Base-by-base conservation (phyloP, 2,329 filamentous ascomycete species). In the Colletotrichum navitas region DNA sequence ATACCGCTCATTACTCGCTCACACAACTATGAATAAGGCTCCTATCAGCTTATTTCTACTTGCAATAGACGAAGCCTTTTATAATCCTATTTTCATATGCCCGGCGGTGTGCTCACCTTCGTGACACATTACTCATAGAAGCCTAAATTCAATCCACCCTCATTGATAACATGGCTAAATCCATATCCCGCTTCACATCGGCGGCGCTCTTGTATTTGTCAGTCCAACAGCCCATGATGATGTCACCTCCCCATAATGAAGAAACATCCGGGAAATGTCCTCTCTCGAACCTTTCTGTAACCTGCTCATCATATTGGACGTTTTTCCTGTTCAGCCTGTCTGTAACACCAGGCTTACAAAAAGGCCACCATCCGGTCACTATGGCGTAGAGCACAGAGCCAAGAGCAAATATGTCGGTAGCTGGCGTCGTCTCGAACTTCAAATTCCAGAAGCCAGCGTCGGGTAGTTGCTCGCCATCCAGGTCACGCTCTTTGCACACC, bases 171-270 rank as follows among this genome's bases (percentile, higher is more conserved):
- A 43, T 63, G 11, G 12, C 34, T n/a, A 21, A 32, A 21, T 54
- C 45, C 2, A 63, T 2, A 43, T 63, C 61, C 47, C 47, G 61
- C 32, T 45, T 45, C 5, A 63, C 47, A 21, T 63, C 61, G 24
- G 32, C n/a, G 2, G 47, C 61, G 7, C 21, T 43, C 2, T 52
- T 18, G 61, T 63, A 55, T 32, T 45, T 24, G 14, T 2, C 36
- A 54, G 61, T 63, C 61, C 61, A 63, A 63, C 47, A 63, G 14
- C 61, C 34, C 47, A 54, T 63, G 3, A 55, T 63, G 24, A 63
- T 54, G 5, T 54, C 36, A 10, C 61, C 34, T n/a, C 32, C 61
- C 61, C 18, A 43, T 29, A 55, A 11, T 43, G 32, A 63, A 43
- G 47, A 54, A 43, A 63, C 49, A 29, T 63, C 47, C 24, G 34